A percentile compares a stretch with the other conserved stretches of the same genome.
Conservation (phyloP, 257 asterid genomes). For the Capsicum chinense region DNA sequence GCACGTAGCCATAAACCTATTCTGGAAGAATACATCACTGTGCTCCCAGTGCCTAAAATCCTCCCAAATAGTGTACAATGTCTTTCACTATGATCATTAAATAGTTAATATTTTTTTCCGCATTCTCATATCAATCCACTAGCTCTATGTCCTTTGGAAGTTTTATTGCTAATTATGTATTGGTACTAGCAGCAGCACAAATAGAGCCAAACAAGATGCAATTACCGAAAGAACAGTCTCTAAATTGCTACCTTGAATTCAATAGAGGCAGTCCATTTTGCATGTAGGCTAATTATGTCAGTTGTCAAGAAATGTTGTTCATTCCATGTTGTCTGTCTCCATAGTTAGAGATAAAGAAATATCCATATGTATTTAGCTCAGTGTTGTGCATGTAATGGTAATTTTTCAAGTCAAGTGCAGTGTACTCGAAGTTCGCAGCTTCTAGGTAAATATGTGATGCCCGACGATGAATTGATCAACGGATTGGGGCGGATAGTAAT, state of each 20-base stretch:
- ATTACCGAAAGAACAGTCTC: slow-evolving; percentile 36
- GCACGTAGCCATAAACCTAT: slow-evolving; percentile 48
- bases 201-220: slow-evolving; percentile 42
- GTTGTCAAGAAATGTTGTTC: slow-evolving; percentile 20
- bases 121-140: slow-evolving; percentile 22
- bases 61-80: slow-evolving; percentile 82
- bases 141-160: slow-evolving; percentile 35
- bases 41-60: slow-evolving; percentile 69
- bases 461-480: not conserved
- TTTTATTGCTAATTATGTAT: slow-evolving; percentile 39
- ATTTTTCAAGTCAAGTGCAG: slow-evolving; percentile 7
- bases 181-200: slow-evolving; percentile 46
- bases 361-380: slow-evolving; percentile 18
- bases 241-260: not conserved
- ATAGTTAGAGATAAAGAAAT: not conserved
- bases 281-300: slow-evolving; percentile 2
- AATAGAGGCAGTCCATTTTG: not conserved
- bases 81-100: slow-evolving; percentile 63
- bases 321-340: slow-evolving; percentile 1
- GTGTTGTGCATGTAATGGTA: slow-evolving; percentile 25
- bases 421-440: not conserved
- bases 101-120: slow-evolving; percentile 41
- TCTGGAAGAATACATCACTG: slow-evolving; percentile 77
- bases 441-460: slow-evolving; percentile 28
- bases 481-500: too few relatives aligned